These are phyloP conservation scores for Pyrus bretschneideri DNA, from an alignment of 306 rosid genomes.

Conservation along the genomic window DNA sequence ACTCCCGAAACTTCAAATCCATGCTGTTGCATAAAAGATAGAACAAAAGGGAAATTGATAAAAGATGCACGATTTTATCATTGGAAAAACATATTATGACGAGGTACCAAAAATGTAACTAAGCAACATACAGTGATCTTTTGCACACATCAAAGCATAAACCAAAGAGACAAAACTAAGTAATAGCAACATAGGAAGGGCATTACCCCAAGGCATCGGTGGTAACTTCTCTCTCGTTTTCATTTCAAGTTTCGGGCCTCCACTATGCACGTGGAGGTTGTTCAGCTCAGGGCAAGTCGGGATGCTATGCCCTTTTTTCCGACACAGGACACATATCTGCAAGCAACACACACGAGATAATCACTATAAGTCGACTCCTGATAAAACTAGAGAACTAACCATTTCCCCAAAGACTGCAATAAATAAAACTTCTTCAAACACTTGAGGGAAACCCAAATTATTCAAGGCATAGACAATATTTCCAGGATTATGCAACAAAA, in stretches of 20 bases:
- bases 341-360: not conserved
- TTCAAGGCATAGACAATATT: not conserved
- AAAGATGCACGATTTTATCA: not conserved
- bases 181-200: not conserved
- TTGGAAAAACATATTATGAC: not conserved
- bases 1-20: not conserved
- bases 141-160: not conserved
- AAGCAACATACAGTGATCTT: not conserved
- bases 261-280: not conserved
- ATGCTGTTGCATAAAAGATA: not conserved
- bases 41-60: not conserved
- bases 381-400: not conserved
- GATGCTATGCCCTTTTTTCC: not conserved
- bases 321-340: slow-evolving; percentile 12
- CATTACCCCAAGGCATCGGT: not conserved
- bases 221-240: no score
- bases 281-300: not conserved
- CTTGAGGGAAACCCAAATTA: not conserved
- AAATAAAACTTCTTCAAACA: not conserved
- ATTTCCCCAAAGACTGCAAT: not conserved
- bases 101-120: not conserved
- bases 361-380: not conserved
- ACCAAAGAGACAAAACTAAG: not conserved
- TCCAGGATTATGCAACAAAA: not conserved
- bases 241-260: no score